phyloP scores from a whole-genome alignment of 352 stramenopile species.

The Phytophthora rubi region DNA sequence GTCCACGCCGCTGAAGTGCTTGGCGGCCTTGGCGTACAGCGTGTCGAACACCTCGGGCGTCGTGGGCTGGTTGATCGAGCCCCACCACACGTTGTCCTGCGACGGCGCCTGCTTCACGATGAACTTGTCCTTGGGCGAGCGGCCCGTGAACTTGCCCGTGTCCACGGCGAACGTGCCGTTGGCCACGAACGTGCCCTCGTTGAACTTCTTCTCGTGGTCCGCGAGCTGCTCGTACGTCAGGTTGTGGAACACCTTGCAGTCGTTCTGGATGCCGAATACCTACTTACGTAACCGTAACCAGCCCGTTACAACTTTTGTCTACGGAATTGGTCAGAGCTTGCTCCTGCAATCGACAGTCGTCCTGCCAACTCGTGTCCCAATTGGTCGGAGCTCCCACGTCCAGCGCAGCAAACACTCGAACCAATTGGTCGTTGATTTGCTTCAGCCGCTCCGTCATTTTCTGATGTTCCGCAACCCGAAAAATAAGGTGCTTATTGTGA shows the following conservation, averaged over 20 bases:
- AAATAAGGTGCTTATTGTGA: background rate
- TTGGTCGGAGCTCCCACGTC: background rate
- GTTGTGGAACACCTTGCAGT: constrained; percentile 95
- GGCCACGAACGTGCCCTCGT: constrained; percentile 90
- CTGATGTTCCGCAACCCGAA: background rate
- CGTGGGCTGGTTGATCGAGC: constrained; percentile 96
- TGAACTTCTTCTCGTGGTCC: constrained; percentile 95
- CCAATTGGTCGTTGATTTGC: background rate
- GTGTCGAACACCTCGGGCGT: constrained; percentile 95
- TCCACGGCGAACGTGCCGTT: constrained; percentile 96
- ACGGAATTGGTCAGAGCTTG: background rate
- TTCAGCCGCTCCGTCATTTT: background rate
- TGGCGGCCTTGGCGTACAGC: constrained; percentile 93
- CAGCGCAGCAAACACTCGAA: background rate
- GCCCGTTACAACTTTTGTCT: background rate
- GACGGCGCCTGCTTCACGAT: constrained; percentile 94
- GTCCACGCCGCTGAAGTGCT: constrained; percentile 93
- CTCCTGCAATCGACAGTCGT: background rate
- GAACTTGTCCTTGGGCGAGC: constrained; percentile 98
- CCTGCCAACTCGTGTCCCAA: background rate
- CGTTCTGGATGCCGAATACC: constrained; percentile 1
- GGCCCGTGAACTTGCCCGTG: constrained; percentile 99
- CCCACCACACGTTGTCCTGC: constrained; percentile 97
- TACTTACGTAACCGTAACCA: no score
- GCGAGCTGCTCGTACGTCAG: constrained; percentile 96